These are phyloP conservation scores for Prunella vulgaris DNA, from an alignment of 257 asterid genomes.

Conservation along the genomic window DNA sequence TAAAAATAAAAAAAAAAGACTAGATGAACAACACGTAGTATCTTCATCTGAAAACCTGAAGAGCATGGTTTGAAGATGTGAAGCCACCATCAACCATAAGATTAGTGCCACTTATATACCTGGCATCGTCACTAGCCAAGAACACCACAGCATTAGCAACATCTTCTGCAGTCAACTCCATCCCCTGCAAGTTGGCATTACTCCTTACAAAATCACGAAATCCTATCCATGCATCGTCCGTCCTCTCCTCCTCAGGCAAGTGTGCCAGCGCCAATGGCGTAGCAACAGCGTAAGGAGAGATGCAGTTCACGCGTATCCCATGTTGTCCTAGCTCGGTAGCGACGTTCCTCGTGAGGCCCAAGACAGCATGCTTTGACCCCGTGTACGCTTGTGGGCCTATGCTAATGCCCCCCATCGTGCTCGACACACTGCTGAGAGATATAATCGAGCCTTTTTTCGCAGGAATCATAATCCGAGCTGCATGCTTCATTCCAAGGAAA, in stretches of 20 bases:
- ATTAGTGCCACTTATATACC: constrained; percentile 77
- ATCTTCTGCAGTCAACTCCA: constrained; percentile 57
- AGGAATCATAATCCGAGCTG: constrained; percentile 86
- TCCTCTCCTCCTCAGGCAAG: constrained; percentile 74
- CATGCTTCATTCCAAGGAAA: constrained; percentile 92
- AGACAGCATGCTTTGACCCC: constrained; percentile 84
- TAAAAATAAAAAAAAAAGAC: neutral
- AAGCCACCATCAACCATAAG: constrained; percentile 93
- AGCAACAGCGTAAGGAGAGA: constrained; percentile 80
- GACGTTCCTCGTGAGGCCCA: constrained; percentile 75
- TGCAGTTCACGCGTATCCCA: constrained; percentile 75
- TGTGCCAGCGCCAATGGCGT: constrained; percentile 63
- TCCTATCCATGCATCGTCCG: constrained; percentile 58
- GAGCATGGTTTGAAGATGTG: constrained; percentile 53
- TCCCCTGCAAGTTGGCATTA: constrained; percentile 78
- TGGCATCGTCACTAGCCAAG: constrained; percentile 85
- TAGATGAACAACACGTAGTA: neutral
- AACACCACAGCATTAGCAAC: constrained; percentile 79
- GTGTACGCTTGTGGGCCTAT: constrained; percentile 80
- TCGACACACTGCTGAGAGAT: constrained; percentile 60
- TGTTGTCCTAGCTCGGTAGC: constrained; percentile 93
- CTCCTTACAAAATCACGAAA: constrained; percentile 48
- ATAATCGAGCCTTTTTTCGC: constrained; percentile 69
- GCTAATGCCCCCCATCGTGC: constrained; percentile 38
- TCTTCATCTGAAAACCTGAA: constrained; percentile 57